Evolutionary conservation across 805 yeast species (phyloP).

Genomic region (Pichia sporocuriosa): DNA sequence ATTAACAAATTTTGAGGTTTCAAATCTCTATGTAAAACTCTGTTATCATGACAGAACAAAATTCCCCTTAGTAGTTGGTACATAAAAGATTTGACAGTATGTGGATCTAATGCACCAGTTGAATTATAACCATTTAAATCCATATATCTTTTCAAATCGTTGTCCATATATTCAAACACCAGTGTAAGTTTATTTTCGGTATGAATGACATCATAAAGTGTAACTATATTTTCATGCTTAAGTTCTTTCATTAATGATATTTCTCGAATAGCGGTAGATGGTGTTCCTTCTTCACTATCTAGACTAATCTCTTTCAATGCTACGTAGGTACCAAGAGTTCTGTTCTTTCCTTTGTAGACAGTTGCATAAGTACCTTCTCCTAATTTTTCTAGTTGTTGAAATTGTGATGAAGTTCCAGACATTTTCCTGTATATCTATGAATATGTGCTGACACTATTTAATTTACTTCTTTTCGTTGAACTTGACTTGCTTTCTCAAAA

Average conservation of each 20-base stretch:
- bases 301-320: slow-evolving; percentile 92
- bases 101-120: slow-evolving; percentile 65
- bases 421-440: slow-evolving; percentile 14
- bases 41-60: slow-evolving; percentile 76
- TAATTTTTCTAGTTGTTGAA: slow-evolving; percentile 62
- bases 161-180: slow-evolving; percentile 90
- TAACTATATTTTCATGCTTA: slow-evolving; percentile 86
- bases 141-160: slow-evolving; percentile 92
- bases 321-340: slow-evolving; percentile 80
- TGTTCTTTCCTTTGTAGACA: slow-evolving; percentile 90
- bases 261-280: slow-evolving; percentile 95
- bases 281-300: slow-evolving; percentile 97
- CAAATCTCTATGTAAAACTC: slow-evolving; percentile 79
- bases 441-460: not conserved
- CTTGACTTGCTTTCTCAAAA: not conserved
- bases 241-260: slow-evolving; percentile 92
- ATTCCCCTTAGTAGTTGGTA: slow-evolving; percentile 88
- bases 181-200: slow-evolving; percentile 92
- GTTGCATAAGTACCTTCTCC: slow-evolving; percentile 98
- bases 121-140: slow-evolving; percentile 36
- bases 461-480: not conserved
- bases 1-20: slow-evolving; percentile 94
- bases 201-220: slow-evolving; percentile 91
- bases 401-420: slow-evolving; percentile 36
- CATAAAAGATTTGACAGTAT: slow-evolving; percentile 84